Percentiles rank a stretch among this genome's conserved stretches.
These are phyloP conservation scores for Elsinoe ampelina DNA, from an alignment of 2,329 filamentous ascomycete species.

Conservation along the genomic window DNA sequence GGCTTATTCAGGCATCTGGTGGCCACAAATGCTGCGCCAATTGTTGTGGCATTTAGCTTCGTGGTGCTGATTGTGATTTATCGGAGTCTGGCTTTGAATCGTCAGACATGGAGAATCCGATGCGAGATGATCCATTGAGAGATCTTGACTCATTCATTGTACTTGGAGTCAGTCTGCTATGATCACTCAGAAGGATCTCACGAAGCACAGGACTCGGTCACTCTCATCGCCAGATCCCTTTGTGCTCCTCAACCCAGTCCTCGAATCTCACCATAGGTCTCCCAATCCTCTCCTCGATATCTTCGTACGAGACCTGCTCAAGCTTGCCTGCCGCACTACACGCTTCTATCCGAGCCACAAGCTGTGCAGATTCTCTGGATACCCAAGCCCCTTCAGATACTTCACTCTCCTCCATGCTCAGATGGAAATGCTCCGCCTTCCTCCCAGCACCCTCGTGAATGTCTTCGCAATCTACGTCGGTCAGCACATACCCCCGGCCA, in stretches of 20 bases:
- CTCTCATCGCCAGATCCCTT: background rate
- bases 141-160: too few relatives aligned
- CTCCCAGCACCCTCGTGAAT: background rate
- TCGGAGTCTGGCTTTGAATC: too few relatives aligned
- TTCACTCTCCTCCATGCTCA: slow-evolving; percentile 92
- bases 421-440: slow-evolving; percentile 61
- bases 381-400: slow-evolving; percentile 51
- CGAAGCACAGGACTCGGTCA: too few relatives aligned
- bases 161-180: too few relatives aligned
- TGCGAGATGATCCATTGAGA: too few relatives aligned
- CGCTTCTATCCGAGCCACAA: background rate
- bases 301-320: background rate
- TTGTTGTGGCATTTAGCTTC: too few relatives aligned
- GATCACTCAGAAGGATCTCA: background rate
- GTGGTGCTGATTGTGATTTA: too few relatives aligned
- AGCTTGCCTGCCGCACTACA: background rate
- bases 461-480: background rate
- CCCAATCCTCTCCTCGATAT: background rate
- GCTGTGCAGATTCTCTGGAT: background rate
- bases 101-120: too few relatives aligned
- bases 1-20: too few relatives aligned
- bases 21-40: too few relatives aligned
- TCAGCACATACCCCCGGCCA: background rate
- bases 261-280: background rate
- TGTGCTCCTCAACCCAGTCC: slow-evolving; percentile 5